phyloP scores from a whole-genome alignment of 2,329 filamentous ascomycete genomes.

The Sclerotiophoma versabilis region DNA sequence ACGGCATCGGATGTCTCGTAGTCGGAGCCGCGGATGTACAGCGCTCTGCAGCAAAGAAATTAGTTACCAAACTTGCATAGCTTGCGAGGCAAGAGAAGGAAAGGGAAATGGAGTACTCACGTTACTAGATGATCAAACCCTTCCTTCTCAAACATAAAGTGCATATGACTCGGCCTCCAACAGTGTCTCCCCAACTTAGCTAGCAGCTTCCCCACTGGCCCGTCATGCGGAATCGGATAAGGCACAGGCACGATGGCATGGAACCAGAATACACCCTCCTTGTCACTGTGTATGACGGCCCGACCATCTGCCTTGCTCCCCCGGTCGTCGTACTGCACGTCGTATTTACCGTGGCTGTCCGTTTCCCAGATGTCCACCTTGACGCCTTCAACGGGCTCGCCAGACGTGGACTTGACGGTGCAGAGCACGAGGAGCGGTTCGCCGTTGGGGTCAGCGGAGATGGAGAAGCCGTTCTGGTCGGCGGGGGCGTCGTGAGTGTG shows the following conservation, averaged over 20 bases:
- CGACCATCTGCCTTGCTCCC: conserved; percentile 70
- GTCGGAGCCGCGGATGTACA: conserved; percentile 79
- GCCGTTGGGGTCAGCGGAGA: conserved; percentile 74
- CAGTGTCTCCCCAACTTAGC: conserved; percentile 40
- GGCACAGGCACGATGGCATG: conserved; percentile 82
- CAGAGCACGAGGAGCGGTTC: conserved; percentile 77
- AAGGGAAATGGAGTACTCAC: conserved; percentile 59
- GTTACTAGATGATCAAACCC: conserved; percentile 77
- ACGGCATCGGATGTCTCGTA: conserved; percentile 86
- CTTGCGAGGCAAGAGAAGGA: no score
- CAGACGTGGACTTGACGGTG: conserved; percentile 69
- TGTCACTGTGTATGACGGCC: conserved; percentile 73
- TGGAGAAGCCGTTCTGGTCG: conserved; percentile 63
- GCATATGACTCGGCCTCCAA: conserved; percentile 50
- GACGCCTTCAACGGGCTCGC: conserved; percentile 68
- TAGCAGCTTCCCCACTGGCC: conserved; percentile 66
- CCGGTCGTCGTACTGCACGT: conserved; percentile 75
- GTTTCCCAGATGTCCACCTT: conserved; percentile 88
- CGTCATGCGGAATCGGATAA: conserved; percentile 83
- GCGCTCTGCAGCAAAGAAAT: conserved; percentile 59
- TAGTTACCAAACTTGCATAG: no score
- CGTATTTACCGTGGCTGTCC: conserved; percentile 80
- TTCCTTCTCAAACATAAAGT: conserved; percentile 69
- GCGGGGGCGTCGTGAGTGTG: conserved; percentile 78
- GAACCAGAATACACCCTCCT: conserved; percentile 82